Conservation (phyloP, 2,329 filamentous ascomycete genomes). For the Remersonia thermophila region DNA sequence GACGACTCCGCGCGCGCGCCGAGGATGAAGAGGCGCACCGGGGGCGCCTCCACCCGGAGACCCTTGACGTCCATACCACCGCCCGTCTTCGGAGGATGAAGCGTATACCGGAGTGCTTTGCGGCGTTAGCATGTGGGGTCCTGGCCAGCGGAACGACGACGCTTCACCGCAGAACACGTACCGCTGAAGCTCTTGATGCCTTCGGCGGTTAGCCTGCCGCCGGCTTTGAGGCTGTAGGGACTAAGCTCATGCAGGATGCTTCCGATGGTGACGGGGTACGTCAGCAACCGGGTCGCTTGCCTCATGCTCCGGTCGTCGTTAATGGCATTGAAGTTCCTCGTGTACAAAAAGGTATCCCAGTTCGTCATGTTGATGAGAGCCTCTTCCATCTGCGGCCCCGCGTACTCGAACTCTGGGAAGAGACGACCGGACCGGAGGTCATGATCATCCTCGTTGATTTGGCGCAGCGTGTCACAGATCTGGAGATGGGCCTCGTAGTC, state of each 20-base stretch:
- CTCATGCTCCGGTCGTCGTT: slow-evolving; percentile 84
- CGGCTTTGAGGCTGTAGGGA: slow-evolving; percentile 70
- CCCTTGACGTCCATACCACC: slow-evolving; percentile 64
- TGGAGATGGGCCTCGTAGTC: slow-evolving; percentile 89
- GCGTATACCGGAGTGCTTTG: slow-evolving; percentile 79
- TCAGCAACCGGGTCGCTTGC: slow-evolving; percentile 84
- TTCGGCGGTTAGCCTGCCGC: slow-evolving; percentile 68
- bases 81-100: slow-evolving; percentile 76
- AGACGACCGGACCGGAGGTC: slow-evolving; percentile 80
- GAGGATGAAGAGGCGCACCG: slow-evolving; percentile 83
- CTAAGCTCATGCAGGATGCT: slow-evolving; percentile 91
- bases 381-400: slow-evolving; percentile 80
- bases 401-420: slow-evolving; percentile 90
- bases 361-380: slow-evolving; percentile 94
- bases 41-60: slow-evolving; percentile 70
- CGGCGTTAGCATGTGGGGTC: slow-evolving; percentile 6
- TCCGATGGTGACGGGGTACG: slow-evolving; percentile 83
- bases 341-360: slow-evolving; percentile 96
- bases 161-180: slow-evolving; percentile 31
- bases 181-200: slow-evolving; percentile 89
- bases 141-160: background rate
- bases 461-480: slow-evolving; percentile 78
- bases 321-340: slow-evolving; percentile 78
- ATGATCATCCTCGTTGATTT: slow-evolving; percentile 98
- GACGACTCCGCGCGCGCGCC: slow-evolving; percentile 96